Evolutionary conservation across 140 eudicot genomes (phyloP).

Genomic region (Anethum foeniculum): DNA sequence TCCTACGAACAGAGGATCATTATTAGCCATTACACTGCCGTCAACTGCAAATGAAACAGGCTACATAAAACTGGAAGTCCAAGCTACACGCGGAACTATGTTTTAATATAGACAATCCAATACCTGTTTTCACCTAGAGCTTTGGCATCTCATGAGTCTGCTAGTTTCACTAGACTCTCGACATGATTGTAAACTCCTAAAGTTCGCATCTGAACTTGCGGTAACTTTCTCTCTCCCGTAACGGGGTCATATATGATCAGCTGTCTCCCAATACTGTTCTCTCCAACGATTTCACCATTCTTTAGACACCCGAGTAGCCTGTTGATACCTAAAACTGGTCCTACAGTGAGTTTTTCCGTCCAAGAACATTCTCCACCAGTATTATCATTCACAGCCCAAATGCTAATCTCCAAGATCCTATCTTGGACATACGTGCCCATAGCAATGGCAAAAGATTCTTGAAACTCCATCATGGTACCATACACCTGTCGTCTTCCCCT

Average conservation of each 20-base stretch:
- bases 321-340: background rate
- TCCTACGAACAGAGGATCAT: background rate
- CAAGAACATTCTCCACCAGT: background rate
- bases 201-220: background rate
- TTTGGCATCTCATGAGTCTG: background rate
- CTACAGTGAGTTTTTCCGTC: background rate
- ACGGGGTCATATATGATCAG: background rate
- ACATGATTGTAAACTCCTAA: constrained; percentile 6
- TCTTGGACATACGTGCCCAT: background rate
- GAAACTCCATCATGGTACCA: background rate
- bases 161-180: constrained; percentile 3
- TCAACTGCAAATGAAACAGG: background rate
- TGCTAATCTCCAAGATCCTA: constrained; percentile 2
- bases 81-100: background rate
- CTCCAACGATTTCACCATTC: constrained; percentile 9
- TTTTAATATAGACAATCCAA: background rate
- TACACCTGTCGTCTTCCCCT: background rate
- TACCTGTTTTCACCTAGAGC: background rate
- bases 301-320: constrained; percentile 4
- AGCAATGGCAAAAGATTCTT: constrained; percentile 8
- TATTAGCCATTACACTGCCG: background rate
- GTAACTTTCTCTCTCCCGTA: background rate
- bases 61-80: too few species aligned
- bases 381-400: constrained; percentile 8
- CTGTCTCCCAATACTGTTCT: background rate